Conservation (phyloP, 352 stramenopile species). For the Globisporangium cystogenes region DNA sequence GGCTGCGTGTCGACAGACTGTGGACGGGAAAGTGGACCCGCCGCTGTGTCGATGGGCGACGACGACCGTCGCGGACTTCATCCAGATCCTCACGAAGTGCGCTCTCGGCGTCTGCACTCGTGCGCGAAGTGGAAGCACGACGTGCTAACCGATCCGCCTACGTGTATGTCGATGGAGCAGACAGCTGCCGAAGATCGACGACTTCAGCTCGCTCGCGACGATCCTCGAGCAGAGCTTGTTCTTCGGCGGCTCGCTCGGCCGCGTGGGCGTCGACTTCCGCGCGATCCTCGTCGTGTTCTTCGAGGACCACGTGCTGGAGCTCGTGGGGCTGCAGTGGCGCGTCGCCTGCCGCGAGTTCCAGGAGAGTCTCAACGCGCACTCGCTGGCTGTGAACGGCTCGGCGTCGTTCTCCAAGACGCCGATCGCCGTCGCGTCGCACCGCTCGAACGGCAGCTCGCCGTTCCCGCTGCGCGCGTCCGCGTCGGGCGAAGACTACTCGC, state of each 20-base stretch:
- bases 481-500: constrained; percentile 39
- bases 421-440: constrained; percentile 69
- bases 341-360: constrained; percentile 56
- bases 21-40: constrained; percentile 76
- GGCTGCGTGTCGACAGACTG: constrained; percentile 23
- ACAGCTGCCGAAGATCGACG: constrained; percentile 79
- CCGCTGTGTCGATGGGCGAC: constrained; percentile 78
- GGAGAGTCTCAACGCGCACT: constrained; percentile 41
- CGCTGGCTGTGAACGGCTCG: constrained; percentile 13
- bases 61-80: constrained; percentile 72
- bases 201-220: constrained; percentile 76
- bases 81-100: constrained; percentile 77
- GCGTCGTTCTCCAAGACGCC: constrained; percentile 39
- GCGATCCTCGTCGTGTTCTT: constrained; percentile 79
- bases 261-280: constrained; percentile 79
- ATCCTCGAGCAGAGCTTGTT: constrained; percentile 84
- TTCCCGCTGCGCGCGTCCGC: constrained; percentile 6
- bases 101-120: not conserved
- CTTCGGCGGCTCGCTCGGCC: constrained; percentile 74
- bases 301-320: constrained; percentile 67
- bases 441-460: constrained; percentile 16
- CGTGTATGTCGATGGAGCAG: constrained; percentile 19
- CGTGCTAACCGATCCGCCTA: not conserved
- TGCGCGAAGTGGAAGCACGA: not conserved
- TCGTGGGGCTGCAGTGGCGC: constrained; percentile 60